These are phyloP conservation scores for Fraxinus sp. DNA, from an alignment of 305 asterid species.

Conservation along the genomic window DNA sequence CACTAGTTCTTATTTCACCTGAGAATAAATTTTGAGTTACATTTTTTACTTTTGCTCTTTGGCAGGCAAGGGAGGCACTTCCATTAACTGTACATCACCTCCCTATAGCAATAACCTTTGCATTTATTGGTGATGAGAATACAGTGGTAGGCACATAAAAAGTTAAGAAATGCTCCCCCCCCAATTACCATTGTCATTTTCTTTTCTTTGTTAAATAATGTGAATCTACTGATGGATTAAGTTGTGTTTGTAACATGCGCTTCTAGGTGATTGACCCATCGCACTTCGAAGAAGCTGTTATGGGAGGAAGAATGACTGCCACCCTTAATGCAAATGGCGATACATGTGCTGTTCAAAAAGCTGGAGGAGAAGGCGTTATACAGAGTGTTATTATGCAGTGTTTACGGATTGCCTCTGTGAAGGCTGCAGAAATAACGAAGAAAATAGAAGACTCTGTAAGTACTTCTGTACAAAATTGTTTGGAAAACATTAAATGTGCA, in stretches of 20 bases:
- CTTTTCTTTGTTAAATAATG: background rate
- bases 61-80: conserved; percentile 87
- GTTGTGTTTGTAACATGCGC: conserved; percentile 19
- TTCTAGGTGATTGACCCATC: conserved; percentile 83
- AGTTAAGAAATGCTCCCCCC: background rate
- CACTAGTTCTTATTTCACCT: background rate
- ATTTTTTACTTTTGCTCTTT: conserved; percentile 26
- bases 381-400: conserved; percentile 89
- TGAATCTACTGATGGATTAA: background rate
- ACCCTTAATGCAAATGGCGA: conserved; percentile 81
- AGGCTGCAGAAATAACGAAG: conserved; percentile 78
- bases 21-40: conserved; percentile 20
- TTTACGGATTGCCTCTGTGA: conserved; percentile 81
- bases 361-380: conserved; percentile 79
- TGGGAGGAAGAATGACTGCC: conserved; percentile 88
- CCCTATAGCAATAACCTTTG: conserved; percentile 86
- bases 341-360: conserved; percentile 84
- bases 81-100: conserved; percentile 90
- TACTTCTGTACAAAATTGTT: conserved; percentile 14
- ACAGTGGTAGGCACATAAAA: conserved; percentile 50
- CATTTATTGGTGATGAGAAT: conserved; percentile 66
- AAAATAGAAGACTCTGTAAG: conserved; percentile 76
- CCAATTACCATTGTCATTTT: background rate
- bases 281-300: conserved; percentile 81
- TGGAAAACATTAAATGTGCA: background rate